These are phyloP conservation scores for Pseudogymnoascus sp. DNA, from an alignment of 2,329 filamentous ascomycete genomes.

Conservation along the genomic window DNA sequence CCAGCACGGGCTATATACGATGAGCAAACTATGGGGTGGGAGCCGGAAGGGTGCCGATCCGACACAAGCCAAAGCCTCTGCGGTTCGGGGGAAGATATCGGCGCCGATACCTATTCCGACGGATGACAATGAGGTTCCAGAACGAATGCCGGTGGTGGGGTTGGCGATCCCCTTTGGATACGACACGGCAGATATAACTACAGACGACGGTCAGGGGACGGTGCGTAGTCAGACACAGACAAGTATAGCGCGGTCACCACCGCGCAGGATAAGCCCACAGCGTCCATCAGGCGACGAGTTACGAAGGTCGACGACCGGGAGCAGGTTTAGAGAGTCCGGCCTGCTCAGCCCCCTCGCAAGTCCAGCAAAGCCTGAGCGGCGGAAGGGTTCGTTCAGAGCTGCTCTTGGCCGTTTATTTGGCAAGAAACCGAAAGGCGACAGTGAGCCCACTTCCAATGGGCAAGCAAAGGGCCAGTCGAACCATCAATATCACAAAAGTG, in stretches of 20 bases:
- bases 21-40: conserved; percentile 24
- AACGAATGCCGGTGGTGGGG: conserved; percentile 36
- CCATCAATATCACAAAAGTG: conserved; percentile 39
- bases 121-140: conserved; percentile 48
- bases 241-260: not conserved
- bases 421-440: conserved; percentile 42
- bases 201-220: not conserved
- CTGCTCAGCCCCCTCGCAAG: conserved; percentile 20
- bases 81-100: conserved; percentile 51
- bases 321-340: not conserved
- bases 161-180: conserved; percentile 30
- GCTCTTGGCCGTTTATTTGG: conserved; percentile 51
- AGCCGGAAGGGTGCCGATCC: conserved; percentile 21
- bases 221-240: not conserved
- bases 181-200: conserved; percentile 7
- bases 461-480: conserved; percentile 14
- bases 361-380: conserved; percentile 38
- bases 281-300: not conserved
- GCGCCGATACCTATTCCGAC: conserved; percentile 48
- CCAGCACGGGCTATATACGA: conserved; percentile 14
- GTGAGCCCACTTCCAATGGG: conserved; percentile 13
- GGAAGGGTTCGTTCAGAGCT: conserved; percentile 48
- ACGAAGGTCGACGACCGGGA: not conserved
- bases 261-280: not conserved
- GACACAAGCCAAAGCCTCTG: conserved; percentile 31